Evolutionary conservation across 257 asterid genomes (phyloP).

Genomic region (Pogostemon cablin): DNA sequence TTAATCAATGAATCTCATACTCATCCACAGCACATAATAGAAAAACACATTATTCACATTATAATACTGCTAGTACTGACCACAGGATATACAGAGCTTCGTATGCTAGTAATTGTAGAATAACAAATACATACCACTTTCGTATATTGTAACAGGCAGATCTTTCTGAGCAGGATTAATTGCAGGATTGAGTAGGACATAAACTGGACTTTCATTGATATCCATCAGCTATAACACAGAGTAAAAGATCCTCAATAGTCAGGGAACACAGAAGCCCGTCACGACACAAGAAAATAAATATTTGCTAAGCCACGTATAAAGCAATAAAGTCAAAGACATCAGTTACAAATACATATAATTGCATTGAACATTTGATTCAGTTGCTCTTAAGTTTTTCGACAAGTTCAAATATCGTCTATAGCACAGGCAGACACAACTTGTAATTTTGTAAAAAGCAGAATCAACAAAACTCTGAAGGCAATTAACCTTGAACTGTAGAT

Average conservation of each 20-base stretch:
- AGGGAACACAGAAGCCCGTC: slow-evolving; percentile 10
- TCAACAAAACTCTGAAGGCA: neutral
- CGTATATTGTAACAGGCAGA: slow-evolving; percentile 83
- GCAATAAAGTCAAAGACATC: neutral
- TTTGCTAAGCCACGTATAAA: slow-evolving; percentile 5
- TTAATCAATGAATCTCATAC: slow-evolving; percentile 13
- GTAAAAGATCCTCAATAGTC: slow-evolving; percentile 21
- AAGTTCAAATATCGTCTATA: neutral
- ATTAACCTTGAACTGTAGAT: neutral
- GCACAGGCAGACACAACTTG: neutral
- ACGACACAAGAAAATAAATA: slow-evolving; percentile 10
- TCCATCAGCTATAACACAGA: slow-evolving; percentile 72
- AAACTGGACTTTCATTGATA: slow-evolving; percentile 92
- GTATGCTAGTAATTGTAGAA: neutral
- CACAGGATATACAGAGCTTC: neutral
- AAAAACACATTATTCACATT: neutral
- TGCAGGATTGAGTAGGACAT: slow-evolving; percentile 89
- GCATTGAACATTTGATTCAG: slow-evolving; percentile 12
- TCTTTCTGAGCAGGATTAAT: slow-evolving; percentile 94
- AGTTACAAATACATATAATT: neutral
- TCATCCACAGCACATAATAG: slow-evolving; percentile 16
- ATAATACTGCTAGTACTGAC: neutral
- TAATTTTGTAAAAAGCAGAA: neutral
- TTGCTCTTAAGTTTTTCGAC: slow-evolving; percentile 7
- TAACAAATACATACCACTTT: slow-evolving; percentile 70